phyloP scores from a whole-genome alignment of 768 basidiomycete species.

The Boletellus ananiceps region DNA sequence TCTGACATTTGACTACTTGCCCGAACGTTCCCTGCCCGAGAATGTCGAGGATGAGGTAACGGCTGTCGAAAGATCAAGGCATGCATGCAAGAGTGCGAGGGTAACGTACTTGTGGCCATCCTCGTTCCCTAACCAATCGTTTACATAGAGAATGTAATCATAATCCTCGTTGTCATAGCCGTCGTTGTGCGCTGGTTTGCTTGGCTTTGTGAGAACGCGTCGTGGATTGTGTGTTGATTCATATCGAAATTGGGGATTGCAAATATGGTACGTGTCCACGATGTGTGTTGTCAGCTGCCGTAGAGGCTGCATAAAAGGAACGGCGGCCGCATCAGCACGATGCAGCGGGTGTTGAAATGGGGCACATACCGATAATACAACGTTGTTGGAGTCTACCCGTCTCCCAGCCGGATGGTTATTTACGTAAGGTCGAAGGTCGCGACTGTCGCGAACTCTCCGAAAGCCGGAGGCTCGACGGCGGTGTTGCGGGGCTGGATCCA shows the following conservation, averaged over 20 bases:
- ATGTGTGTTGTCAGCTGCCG: conserved; percentile 80
- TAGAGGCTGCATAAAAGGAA: conserved; percentile 38
- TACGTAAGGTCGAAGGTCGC: conserved; percentile 74
- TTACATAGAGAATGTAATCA: conserved; percentile 98
- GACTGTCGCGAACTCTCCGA: conserved; percentile 67
- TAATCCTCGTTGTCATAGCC: conserved; percentile 99
- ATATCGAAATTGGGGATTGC: conserved; percentile 93
- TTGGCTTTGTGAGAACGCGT: conserved; percentile 95
- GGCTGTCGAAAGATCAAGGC: conserved; percentile 37
- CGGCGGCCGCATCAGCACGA: conserved; percentile 6
- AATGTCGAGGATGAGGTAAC: conserved; percentile 94
- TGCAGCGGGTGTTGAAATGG: neutral
- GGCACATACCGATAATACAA: conserved; percentile 73
- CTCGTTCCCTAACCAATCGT: conserved; percentile 93
- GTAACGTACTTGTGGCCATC: conserved; percentile 86
- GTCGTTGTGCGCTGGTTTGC: conserved; percentile 92
- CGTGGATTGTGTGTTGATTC: conserved; percentile 93
- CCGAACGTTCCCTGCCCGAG: conserved; percentile 99
- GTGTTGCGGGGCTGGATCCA: conserved; percentile 54
- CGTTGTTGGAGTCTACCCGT: conserved; percentile 71
- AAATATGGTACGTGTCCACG: conserved; percentile 86
- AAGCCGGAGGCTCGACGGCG: conserved; percentile 74
- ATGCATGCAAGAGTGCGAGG: conserved; percentile 5
- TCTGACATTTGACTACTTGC: conserved; percentile 99
- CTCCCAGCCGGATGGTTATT: conserved; percentile 60